phyloP scores from a whole-genome alignment of 2,329 filamentous ascomycete genomes.

The Cadophora gregata region DNA sequence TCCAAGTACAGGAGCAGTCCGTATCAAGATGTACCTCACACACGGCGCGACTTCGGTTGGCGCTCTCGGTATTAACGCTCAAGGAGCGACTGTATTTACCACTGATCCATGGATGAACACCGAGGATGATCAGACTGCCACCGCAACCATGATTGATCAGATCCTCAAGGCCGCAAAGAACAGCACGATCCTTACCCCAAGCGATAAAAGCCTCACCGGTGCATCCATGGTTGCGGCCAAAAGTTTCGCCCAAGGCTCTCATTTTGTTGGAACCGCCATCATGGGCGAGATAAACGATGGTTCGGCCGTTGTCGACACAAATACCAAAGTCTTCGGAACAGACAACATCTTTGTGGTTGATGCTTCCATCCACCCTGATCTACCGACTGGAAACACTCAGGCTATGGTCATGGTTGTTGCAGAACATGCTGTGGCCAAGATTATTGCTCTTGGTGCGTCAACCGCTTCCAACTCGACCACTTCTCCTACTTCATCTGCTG shows the following conservation, averaged over 20 bases:
- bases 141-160: constrained; percentile 57
- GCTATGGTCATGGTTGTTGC: constrained; percentile 68
- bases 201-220: constrained; percentile 15
- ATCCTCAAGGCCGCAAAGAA: constrained; percentile 60
- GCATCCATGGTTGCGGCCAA: constrained; percentile 15
- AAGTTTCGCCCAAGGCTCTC: constrained; percentile 18
- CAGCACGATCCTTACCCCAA: constrained; percentile 53
- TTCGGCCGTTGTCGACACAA: constrained; percentile 64
- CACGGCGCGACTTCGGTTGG: constrained; percentile 56
- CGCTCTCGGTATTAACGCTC: constrained; percentile 49
- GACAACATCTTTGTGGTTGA: constrained; percentile 74
- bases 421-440: constrained; percentile 49
- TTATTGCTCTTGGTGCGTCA: constrained; percentile 17
- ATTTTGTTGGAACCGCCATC: constrained; percentile 31
- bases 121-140: constrained; percentile 60
- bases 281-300: constrained; percentile 56
- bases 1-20: constrained; percentile 46
- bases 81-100: constrained; percentile 51
- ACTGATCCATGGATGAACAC: constrained; percentile 58
- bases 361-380: constrained; percentile 71
- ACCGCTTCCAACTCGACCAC: background rate
- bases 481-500: background rate
- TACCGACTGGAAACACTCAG: constrained; percentile 71
- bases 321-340: constrained; percentile 70
- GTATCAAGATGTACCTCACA: constrained; percentile 57